Evolutionary conservation across 176 grass and related monocot genomes (phyloP).

Genomic region (Guadua angustifolia): DNA sequence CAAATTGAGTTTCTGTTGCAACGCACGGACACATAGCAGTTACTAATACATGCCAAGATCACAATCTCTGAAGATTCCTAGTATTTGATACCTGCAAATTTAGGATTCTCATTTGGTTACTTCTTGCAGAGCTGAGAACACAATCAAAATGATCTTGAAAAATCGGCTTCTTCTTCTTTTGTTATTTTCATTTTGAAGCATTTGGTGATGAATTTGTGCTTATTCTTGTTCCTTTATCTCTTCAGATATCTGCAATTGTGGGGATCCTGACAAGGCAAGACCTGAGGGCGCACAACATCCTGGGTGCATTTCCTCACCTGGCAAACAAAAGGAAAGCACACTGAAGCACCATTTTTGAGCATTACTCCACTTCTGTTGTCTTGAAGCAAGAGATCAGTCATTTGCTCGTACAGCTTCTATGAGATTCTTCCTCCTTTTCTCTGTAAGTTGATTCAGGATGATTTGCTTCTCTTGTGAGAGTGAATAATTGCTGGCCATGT

Average conservation of each 20-base stretch:
- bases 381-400: slow-evolving; percentile 14
- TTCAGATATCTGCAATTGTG: slow-evolving; percentile 77
- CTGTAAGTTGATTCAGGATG: slow-evolving; percentile 43
- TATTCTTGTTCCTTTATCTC: neutral
- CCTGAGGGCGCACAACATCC: slow-evolving; percentile 77
- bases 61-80: neutral
- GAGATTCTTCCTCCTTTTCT: neutral
- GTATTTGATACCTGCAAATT: neutral
- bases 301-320: slow-evolving; percentile 68
- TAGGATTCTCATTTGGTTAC: neutral
- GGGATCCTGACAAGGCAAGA: slow-evolving; percentile 96
- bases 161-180: neutral
- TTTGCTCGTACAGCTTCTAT: slow-evolving; percentile 12
- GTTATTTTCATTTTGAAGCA: neutral
- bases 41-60: neutral
- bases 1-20: no score
- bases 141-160: neutral
- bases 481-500: slow-evolving; percentile 50
- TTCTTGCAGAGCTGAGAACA: neutral
- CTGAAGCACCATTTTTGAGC: slow-evolving; percentile 51
- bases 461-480: neutral
- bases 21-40: no score
- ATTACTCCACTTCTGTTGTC: neutral
- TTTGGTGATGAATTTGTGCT: neutral
- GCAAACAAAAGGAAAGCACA: slow-evolving; percentile 49